Conservation (phyloP, 2,329 filamentous ascomycete genomes). For the Cercospora sp. region DNA sequence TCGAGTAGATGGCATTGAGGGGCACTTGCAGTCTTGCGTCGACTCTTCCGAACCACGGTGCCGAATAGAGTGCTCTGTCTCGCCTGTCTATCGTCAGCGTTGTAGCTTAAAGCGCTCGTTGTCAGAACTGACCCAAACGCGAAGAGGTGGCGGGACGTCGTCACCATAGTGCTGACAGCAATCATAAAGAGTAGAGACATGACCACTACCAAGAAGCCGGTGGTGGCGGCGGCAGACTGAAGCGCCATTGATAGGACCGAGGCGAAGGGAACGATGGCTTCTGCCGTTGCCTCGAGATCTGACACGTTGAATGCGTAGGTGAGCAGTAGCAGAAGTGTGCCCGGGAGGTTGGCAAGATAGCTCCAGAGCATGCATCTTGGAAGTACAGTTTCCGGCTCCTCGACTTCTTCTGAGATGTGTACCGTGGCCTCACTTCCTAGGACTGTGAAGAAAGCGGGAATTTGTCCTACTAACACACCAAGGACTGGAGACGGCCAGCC, state of each 20-base stretch:
- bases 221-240: slow-evolving; percentile 32
- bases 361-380: slow-evolving; percentile 46
- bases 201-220: slow-evolving; percentile 37
- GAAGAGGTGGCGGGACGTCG: slow-evolving; percentile 43
- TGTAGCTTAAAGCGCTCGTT: slow-evolving; percentile 26
- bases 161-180: slow-evolving; percentile 42
- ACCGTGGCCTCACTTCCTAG: slow-evolving; percentile 42
- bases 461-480: slow-evolving; percentile 44
- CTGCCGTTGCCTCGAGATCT: slow-evolving; percentile 33
- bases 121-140: slow-evolving; percentile 42
- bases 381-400: slow-evolving; percentile 44
- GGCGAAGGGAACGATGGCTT: slow-evolving; percentile 36
- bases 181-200: slow-evolving; percentile 41
- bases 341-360: slow-evolving; percentile 39
- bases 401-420: slow-evolving; percentile 48
- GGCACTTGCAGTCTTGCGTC: slow-evolving; percentile 27
- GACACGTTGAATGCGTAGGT: slow-evolving; percentile 42
- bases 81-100: slow-evolving; percentile 24
- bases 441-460: slow-evolving; percentile 32
- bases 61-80: slow-evolving; percentile 44
- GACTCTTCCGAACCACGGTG: slow-evolving; percentile 38
- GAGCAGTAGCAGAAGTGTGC: slow-evolving; percentile 33
- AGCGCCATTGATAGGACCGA: slow-evolving; percentile 40
- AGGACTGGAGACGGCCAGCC: slow-evolving; percentile 43
- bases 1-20: slow-evolving; percentile 37